Base-by-base conservation (phyloP, 192 early-diverging fungal species). In the Allomyces macrogynus region DNA sequence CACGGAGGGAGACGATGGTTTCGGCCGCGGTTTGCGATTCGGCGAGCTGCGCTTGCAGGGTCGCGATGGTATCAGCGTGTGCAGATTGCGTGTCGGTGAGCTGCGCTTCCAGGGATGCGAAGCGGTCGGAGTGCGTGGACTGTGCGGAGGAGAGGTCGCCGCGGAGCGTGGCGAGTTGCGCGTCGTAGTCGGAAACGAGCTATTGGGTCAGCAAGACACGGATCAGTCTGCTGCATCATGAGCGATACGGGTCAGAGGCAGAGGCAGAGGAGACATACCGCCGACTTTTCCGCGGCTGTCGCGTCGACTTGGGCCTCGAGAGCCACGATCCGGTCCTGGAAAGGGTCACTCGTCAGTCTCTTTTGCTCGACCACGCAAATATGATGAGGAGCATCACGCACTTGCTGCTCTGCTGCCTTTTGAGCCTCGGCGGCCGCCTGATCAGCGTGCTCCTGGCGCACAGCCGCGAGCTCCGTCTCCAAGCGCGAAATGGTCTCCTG, bases 381-480 rank as follows among this genome's bases (percentile, higher is more conserved):
- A 67, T 20, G 44, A 32, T n/a, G n/a, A n/a, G n/a, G n/a, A 4
- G 23, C 23, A 27, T 22, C 7, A 11, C 26, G 26, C 11, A 24
- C 18, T 1, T 49, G 25, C 43, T 22, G 66, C 22, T 68, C 67
- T 70, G 70, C 67, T 71, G 70, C 72, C 18, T 62, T 65, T 14
- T 63, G 43, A 3, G 71, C 73, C 64, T 72, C 72, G 60, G 67
- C 67, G n/a, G 71, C 69, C 24, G 70, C 72, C 20, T 65, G 67
- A 16, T 70, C 72, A 9, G 67, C 44, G 7, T 65, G 67, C 23
- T 74, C 68, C 42, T 74, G 67, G 64, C 64, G 67, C 4, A 69
- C 70, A 0, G 67, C 70, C 61, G 71, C 68, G 10, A 74, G 73
- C 27, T 74, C 73, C 57, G 68, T 67, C 60, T 70, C 71, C 14